These are phyloP conservation scores for Gymnopilus dilepis DNA, from an alignment of 768 basidiomycete genomes.

Conservation along the genomic window DNA sequence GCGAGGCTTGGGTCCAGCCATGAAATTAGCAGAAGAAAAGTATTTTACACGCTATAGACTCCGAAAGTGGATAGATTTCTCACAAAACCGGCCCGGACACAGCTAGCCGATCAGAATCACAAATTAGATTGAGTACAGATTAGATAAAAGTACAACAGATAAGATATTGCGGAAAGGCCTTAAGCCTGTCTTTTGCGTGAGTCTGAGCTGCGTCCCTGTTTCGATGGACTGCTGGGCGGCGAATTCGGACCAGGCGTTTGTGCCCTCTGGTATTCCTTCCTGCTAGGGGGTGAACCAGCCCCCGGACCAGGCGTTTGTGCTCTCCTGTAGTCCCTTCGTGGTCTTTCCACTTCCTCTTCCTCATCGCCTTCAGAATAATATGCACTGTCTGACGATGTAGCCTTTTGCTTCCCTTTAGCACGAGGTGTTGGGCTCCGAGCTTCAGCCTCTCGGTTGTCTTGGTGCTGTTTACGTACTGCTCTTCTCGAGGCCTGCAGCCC, in stretches of 20 bases:
- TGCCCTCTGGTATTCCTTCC: conserved; percentile 27
- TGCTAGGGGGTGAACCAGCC: not conserved
- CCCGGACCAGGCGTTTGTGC: conserved; percentile 38
- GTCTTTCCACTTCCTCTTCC: conserved; percentile 4
- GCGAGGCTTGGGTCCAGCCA: conserved; percentile 32
- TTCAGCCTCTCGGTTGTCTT: not conserved
- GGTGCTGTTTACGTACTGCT: not conserved
- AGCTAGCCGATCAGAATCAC: not conserved
- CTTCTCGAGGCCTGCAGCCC: conserved; percentile 6
- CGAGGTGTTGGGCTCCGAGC: not conserved
- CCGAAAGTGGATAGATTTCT: not conserved
- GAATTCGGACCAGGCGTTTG: conserved; percentile 29
- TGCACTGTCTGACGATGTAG: not conserved
- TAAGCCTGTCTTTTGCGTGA: not conserved
- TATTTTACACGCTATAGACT: not conserved
- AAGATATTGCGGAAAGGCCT: too few species aligned
- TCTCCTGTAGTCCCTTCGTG: conserved; percentile 24
- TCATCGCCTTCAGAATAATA: conserved; percentile 4
- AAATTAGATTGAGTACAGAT: not conserved
- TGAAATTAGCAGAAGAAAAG: conserved; percentile 2
- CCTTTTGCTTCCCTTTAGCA: conserved; percentile 4
- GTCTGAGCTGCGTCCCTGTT: not conserved
- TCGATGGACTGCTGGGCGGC: not conserved
- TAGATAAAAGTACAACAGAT: too few species aligned
- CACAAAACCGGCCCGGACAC: not conserved